Percentiles rank a stretch among this genome's conserved stretches.
Conservation (phyloP, 345 rosid genomes). For the Arabidopsis suecica region DNA sequence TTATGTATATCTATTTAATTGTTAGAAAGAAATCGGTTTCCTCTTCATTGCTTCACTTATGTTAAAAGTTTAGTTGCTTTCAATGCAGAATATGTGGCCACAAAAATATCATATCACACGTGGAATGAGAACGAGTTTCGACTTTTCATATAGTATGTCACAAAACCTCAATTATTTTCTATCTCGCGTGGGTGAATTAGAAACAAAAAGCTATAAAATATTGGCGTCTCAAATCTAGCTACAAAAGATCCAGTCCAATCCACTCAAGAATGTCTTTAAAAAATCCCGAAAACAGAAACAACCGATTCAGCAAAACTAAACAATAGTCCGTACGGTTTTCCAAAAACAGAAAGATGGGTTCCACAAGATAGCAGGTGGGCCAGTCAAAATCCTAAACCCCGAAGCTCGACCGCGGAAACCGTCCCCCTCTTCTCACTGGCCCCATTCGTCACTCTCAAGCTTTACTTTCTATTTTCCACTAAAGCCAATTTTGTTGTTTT, state of each 20-base stretch:
- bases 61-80: conserved; percentile 5
- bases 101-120: not conserved
- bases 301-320: not conserved
- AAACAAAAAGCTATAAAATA: not conserved
- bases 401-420: not conserved
- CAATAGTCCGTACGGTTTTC: not conserved
- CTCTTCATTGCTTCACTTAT: not conserved
- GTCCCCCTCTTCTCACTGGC: conserved; percentile 5
- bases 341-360: not conserved
- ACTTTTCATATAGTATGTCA: not conserved
- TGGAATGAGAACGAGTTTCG: conserved; percentile 7
- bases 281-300: not conserved
- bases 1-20: no score
- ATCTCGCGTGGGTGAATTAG: no score
- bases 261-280: not conserved
- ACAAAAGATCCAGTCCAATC: not conserved
- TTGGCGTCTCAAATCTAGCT: not conserved
- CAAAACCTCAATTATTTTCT: not conserved
- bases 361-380: not conserved
- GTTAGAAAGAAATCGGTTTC: not conserved
- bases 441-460: not conserved
- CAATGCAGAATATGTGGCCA: not conserved
- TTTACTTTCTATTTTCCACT: not conserved
- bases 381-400: not conserved
- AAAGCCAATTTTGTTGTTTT: not conserved